These are phyloP conservation scores for Pythium grandisporangium DNA, from an alignment of 352 stramenopile genomes.

Conservation along the genomic window DNA sequence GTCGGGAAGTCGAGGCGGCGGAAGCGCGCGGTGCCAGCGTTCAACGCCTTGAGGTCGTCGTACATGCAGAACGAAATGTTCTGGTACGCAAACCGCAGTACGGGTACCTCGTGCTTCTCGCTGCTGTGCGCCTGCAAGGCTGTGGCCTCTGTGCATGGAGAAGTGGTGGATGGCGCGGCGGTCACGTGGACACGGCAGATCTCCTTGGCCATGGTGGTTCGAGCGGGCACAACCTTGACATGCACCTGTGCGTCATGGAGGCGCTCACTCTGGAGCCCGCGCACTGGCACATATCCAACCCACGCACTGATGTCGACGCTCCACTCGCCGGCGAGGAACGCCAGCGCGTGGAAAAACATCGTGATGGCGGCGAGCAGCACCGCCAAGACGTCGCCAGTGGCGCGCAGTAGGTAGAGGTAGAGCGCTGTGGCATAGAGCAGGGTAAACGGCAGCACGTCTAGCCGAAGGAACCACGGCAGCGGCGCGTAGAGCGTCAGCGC, in stretches of 20 bases:
- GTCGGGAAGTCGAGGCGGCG: constrained; percentile 35
- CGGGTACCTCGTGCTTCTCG: constrained; percentile 18
- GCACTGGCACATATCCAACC: constrained; percentile 20
- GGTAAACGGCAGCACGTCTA: constrained; percentile 39
- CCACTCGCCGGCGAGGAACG: constrained; percentile 45
- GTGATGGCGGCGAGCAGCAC: constrained; percentile 32
- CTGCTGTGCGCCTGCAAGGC: background rate
- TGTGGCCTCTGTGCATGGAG: background rate
- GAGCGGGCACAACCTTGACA: constrained; percentile 48
- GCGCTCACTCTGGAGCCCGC: too few species aligned
- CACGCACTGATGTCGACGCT: constrained; percentile 29
- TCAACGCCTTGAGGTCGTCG: constrained; percentile 21
- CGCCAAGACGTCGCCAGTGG: constrained; percentile 24
- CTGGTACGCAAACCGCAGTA: constrained; percentile 70
- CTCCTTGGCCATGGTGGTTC: constrained; percentile 35
- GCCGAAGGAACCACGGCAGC: constrained; percentile 37
- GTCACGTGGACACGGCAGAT: constrained; percentile 21
- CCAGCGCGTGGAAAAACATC: constrained; percentile 41
- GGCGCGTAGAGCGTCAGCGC: constrained; percentile 50
- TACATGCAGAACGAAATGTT: constrained; percentile 72
- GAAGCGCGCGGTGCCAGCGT: constrained; percentile 17
- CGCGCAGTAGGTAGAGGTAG: constrained; percentile 17
- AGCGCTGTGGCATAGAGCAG: constrained; percentile 26
- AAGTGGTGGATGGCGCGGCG: background rate
- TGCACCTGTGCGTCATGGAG: constrained; percentile 7